Conservation (phyloP, 1,284 basidiomycete species). For the Mycosarcoma maydis region DNA sequence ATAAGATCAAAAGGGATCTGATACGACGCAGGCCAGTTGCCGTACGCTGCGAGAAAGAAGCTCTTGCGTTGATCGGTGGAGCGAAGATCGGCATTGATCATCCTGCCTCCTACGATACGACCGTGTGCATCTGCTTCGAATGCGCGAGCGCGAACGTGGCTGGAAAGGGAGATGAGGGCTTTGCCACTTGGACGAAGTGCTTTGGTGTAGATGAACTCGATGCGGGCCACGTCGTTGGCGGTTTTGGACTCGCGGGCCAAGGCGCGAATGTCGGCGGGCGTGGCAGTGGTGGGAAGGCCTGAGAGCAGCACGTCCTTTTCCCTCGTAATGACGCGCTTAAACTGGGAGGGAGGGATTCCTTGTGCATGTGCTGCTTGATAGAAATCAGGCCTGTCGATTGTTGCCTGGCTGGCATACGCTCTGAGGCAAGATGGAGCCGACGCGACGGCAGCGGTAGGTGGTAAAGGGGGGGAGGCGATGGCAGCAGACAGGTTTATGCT, state of each 20-base stretch:
- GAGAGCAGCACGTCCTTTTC: slow-evolving; percentile 28
- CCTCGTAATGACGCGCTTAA: neutral
- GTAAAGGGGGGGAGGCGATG: no score
- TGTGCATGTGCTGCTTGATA: slow-evolving; percentile 1
- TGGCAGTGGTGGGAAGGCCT: slow-evolving; percentile 28
- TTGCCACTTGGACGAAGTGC: slow-evolving; percentile 17
- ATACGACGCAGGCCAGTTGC: slow-evolving; percentile 9
- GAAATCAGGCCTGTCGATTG: neutral
- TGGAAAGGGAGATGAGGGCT: slow-evolving; percentile 30
- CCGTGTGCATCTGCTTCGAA: slow-evolving; percentile 18
- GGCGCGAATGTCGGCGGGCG: slow-evolving; percentile 29
- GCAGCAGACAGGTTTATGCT: neutral
- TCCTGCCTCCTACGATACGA: slow-evolving; percentile 26
- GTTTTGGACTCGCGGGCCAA: slow-evolving; percentile 15
- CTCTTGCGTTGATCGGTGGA: neutral
- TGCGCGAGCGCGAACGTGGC: slow-evolving; percentile 2
- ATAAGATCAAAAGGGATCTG: slow-evolving; percentile 40
- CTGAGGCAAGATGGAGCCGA: slow-evolving; percentile 6
- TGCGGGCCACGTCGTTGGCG: slow-evolving; percentile 21
- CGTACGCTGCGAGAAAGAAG: slow-evolving; percentile 10
- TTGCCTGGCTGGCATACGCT: neutral
- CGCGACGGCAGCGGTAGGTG: neutral
- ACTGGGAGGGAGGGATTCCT: neutral
- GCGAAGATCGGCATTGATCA: slow-evolving; percentile 14
- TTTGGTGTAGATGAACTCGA: slow-evolving; percentile 35